Base-by-base conservation (phyloP, 129 eudicot species). In the Tagetes patula region DNA sequence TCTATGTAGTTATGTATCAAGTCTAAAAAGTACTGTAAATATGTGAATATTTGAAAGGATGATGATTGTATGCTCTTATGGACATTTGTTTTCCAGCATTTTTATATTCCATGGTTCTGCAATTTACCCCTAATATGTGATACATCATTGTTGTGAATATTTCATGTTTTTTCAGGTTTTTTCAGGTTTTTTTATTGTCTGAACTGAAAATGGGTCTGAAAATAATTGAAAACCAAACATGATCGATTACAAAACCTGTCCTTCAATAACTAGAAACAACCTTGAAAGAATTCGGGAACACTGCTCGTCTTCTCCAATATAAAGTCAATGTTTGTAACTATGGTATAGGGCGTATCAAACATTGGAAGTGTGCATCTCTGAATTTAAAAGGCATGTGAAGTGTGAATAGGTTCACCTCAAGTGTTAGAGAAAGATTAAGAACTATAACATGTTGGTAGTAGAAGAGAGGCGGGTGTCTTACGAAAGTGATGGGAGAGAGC, bases 21-120 rank as follows among this genome's bases (percentile, higher is more conserved):
- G 78, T 67, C 41, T 42, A 20, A 68, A 71, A 41, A 33, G 36
- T 13, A 3, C 13, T n/a, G 77, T 81, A 70, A 63, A 75, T 80
- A 74, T 80, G 71, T 69, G 79, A 73, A 79, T 79, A 79, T 75
- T 55, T 58, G 55, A 50, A 79, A 73, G 61, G 53, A 47, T 79
- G 68, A 37, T 72, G 40, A 48, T 30, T 71, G 73, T 71, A 62
- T 70, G 27, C 66, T 66, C 13, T 62, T 75, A 41, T 47, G 43
- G 43, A 69, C 49, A 13, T 45, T 54, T 72, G 60, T 20, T 20
- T 69, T 62, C 59, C 53, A 20, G 54, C 65, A 48, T 33, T 32
- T 75, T 10, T 38, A 36, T 48, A 32, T 52, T 70, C 49, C 75
- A 30, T 20, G 3, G 27, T 73, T 14, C 47, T 36, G 70, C 65